phyloP scores from a whole-genome alignment of 768 basidiomycete species.

The Psilocybe sp. region DNA sequence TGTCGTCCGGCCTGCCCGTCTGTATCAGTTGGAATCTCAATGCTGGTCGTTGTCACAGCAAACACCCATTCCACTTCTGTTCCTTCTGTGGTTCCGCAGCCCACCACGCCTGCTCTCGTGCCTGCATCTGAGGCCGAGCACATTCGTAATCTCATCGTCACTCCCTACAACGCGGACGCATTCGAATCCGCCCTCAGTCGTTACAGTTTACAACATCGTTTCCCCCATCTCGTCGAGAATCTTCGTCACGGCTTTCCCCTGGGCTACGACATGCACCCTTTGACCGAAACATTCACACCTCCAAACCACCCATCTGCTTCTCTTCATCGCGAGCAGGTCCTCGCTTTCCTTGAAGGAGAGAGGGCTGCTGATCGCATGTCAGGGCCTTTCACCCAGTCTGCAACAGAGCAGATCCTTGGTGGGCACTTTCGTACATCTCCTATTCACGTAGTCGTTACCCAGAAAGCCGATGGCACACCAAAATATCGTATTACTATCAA shows the following conservation, averaged over 20 bases:
- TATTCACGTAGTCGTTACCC: conserved; percentile 9
- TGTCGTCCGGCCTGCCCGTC: background rate
- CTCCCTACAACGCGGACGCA: background rate
- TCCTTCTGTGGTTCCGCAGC: conserved; percentile 4
- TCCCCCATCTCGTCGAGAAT: background rate
- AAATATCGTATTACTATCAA: conserved; percentile 18
- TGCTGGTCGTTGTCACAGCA: conserved; percentile 1
- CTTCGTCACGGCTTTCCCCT: conserved; percentile 1
- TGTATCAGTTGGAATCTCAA: conserved; percentile 10
- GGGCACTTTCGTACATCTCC: conserved; percentile 26
- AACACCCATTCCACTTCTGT: conserved; percentile 2
- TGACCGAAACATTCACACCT: conserved; percentile 13
- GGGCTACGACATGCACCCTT: background rate
- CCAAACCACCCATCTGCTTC: conserved; percentile 14
- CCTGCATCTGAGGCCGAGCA: background rate
- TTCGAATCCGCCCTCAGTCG: background rate
- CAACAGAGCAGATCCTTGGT: conserved; percentile 16
- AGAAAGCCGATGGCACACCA: conserved; percentile 10
- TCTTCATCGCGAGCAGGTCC: conserved; percentile 7
- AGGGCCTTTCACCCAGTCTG: conserved; percentile 17
- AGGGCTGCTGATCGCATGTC: conserved; percentile 16
- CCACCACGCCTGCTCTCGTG: background rate
- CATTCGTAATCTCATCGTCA: background rate
- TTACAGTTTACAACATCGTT: too few species aligned
- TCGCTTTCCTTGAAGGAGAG: conserved; percentile 18